Percentiles rank a stretch among this genome's conserved stretches.
phyloP scores from a whole-genome alignment of 352 stramenopile genomes.

The Pythium volutum region DNA sequence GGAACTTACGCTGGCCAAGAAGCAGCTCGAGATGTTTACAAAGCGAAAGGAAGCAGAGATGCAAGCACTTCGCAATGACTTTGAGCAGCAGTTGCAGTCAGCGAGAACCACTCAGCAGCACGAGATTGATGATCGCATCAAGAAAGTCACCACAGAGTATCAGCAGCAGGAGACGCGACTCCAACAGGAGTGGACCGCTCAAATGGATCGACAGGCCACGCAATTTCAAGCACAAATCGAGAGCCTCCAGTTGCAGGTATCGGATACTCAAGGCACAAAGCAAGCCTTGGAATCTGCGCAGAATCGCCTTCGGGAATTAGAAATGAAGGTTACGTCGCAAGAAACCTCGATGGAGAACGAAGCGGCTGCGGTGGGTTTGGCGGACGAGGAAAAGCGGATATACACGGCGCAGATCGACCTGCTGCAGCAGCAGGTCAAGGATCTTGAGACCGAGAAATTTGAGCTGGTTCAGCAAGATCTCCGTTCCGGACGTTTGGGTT shows the following conservation, averaged over 20 bases:
- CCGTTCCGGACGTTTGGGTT: constrained; percentile 29
- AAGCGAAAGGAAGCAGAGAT: constrained; percentile 63
- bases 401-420: constrained; percentile 52
- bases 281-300: constrained; percentile 30
- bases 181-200: constrained; percentile 33
- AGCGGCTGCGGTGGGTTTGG: constrained; percentile 17
- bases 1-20: constrained; percentile 68
- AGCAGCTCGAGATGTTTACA: constrained; percentile 59
- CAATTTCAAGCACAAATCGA: constrained; percentile 39
- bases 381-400: constrained; percentile 54
- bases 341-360: constrained; percentile 1
- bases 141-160: constrained; percentile 29
- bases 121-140: constrained; percentile 40
- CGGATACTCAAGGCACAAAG: constrained; percentile 29
- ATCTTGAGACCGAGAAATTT: constrained; percentile 53
- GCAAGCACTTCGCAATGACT: constrained; percentile 34
- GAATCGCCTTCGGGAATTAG: constrained; percentile 31
- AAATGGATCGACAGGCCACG: constrained; percentile 33
- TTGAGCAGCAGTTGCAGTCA: constrained; percentile 43
- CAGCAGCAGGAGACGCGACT: constrained; percentile 30
- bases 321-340: constrained; percentile 24
- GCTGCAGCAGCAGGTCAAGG: constrained; percentile 49
- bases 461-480: constrained; percentile 40
- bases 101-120: constrained; percentile 33
- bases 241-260: constrained; percentile 25